A percentile compares a stretch with the other conserved stretches of the same genome.
These are phyloP conservation scores for Amphichorda felina DNA, from an alignment of 2,329 filamentous ascomycete genomes.

Conservation along the genomic window DNA sequence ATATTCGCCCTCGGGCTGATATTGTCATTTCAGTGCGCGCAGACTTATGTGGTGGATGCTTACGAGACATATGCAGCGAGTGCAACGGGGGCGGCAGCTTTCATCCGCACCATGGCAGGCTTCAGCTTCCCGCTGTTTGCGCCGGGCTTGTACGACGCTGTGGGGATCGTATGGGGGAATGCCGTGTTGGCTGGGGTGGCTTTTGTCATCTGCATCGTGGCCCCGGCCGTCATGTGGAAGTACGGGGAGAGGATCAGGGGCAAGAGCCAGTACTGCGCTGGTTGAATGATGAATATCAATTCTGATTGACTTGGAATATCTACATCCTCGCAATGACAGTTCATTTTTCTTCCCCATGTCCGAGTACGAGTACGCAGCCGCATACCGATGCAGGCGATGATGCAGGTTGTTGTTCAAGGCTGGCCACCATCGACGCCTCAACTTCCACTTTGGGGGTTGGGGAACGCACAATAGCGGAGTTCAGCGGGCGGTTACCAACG, in stretches of 20 bases:
- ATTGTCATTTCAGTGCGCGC: conserved; percentile 42
- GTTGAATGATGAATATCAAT: no score
- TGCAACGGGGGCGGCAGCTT: conserved; percentile 38
- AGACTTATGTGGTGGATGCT: conserved; percentile 47
- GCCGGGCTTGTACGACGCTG: conserved; percentile 21
- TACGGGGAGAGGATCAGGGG: conserved; percentile 4
- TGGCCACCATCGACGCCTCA: no score
- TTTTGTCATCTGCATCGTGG: conserved; percentile 4
- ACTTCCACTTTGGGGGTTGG: no score
- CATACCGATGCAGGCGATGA: no score
- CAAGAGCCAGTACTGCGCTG: conserved; percentile 4
- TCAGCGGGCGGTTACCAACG: no score
- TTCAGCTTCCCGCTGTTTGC: conserved; percentile 49
- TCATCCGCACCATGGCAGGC: conserved; percentile 41
- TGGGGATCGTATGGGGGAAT: conserved; percentile 33
- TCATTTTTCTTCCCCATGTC: no score
- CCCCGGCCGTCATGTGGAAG: conserved; percentile 3
- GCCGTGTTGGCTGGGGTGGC: conserved; percentile 18
- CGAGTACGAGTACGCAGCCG: no score
- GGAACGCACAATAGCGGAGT: no score
- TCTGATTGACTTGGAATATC: no score
- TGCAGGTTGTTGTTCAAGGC: no score
- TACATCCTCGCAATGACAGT: no score
- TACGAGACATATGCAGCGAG: conserved; percentile 23
- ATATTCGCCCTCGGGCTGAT: conserved; percentile 37